Conservation (phyloP, 2,329 filamentous ascomycete species). For the Aspergillus neotritici region DNA sequence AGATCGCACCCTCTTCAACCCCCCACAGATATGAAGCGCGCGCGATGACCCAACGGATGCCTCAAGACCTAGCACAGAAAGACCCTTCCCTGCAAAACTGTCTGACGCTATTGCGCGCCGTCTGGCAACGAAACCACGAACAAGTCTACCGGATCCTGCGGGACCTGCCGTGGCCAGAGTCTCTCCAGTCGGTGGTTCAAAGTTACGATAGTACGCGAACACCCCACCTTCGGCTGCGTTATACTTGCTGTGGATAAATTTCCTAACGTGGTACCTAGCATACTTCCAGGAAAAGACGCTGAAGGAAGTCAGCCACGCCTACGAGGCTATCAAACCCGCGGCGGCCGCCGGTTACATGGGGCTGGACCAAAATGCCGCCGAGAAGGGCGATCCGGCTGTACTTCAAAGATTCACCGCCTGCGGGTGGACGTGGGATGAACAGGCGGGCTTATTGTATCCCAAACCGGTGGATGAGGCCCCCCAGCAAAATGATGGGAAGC, state of each 20-base stretch:
- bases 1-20: conserved; percentile 4
- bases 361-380: conserved; percentile 23
- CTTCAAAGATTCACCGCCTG: conserved; percentile 30
- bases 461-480: conserved; percentile 21
- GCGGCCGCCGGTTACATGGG: conserved; percentile 34
- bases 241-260: neutral
- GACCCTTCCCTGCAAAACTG: conserved; percentile 33
- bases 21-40: conserved; percentile 36
- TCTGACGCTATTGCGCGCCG: conserved; percentile 31
- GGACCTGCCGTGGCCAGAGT: conserved; percentile 30
- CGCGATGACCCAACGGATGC: conserved; percentile 34
- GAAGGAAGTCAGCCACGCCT: conserved; percentile 34
- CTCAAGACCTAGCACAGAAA: conserved; percentile 22
- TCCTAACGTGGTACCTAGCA: conserved; percentile 16
- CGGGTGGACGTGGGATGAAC: conserved; percentile 36
- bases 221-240: neutral
- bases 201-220: conserved; percentile 30
- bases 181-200: conserved; percentile 26
- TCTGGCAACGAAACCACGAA: conserved; percentile 35
- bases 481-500: conserved; percentile 8
- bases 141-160: conserved; percentile 33
- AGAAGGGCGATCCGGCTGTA: conserved; percentile 22
- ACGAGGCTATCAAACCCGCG: conserved; percentile 35
- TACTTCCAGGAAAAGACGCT: conserved; percentile 37
- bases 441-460: conserved; percentile 30